Conservation (phyloP, 495 filamentous ascomycete genomes). For the Daldinia concentrica region DNA sequence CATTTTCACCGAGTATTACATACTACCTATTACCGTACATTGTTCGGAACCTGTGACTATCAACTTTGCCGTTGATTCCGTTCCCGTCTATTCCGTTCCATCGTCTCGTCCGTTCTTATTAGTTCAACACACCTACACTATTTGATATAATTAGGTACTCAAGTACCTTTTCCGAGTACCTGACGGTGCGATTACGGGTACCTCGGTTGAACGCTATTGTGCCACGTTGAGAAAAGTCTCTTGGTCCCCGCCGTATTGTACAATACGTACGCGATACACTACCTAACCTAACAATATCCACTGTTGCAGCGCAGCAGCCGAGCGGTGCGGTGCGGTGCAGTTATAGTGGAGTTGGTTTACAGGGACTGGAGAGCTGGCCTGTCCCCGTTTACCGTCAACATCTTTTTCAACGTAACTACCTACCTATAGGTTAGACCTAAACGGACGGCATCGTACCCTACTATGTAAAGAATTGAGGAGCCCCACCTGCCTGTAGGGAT, state of each 20-base stretch:
- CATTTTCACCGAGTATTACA: neutral
- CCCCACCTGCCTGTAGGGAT: neutral
- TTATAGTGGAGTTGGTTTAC: neutral
- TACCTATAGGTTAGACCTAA: neutral
- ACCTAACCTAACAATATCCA: slow-evolving; percentile 7
- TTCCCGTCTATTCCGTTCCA: slow-evolving; percentile 16
- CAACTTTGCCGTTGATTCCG: slow-evolving; percentile 19
- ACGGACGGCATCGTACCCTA: neutral
- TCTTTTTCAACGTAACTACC: neutral
- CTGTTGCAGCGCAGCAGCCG: slow-evolving; percentile 30
- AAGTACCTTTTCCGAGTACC: slow-evolving; percentile 21
- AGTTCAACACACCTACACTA: neutral
- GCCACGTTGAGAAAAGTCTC: slow-evolving; percentile 35
- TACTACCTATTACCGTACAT: neutral
- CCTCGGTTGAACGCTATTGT: slow-evolving; percentile 22
- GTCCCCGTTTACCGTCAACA: slow-evolving; percentile 3
- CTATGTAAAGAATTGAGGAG: neutral
- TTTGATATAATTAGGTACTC: neutral
- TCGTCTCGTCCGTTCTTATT: slow-evolving; percentile 8
- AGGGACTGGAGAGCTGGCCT: slow-evolving; percentile 27
- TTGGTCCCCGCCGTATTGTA: slow-evolving; percentile 26
- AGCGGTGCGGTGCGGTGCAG: slow-evolving; percentile 10
- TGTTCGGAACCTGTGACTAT: neutral
- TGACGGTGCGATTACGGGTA: slow-evolving; percentile 20
- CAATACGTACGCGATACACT: slow-evolving; percentile 2